A percentile compares a stretch with the other conserved stretches of the same genome.
Conservation (phyloP, 495 filamentous ascomycete species). For the Durotheca rogersii region DNA sequence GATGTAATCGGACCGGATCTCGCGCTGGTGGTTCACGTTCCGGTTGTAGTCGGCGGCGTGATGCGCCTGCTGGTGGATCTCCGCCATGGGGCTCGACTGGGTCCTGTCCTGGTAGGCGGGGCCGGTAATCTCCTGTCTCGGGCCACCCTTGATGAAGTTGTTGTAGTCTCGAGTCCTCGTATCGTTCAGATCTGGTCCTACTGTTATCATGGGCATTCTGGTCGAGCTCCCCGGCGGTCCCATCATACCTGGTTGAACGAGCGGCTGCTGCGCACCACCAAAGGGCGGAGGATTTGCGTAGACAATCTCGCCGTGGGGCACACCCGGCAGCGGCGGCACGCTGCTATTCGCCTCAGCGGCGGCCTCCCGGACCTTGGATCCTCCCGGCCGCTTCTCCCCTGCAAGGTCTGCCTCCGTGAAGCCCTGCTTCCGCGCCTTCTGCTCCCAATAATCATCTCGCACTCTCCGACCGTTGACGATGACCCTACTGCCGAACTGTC, state of each 20-base stretch:
- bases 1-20: constrained; percentile 70
- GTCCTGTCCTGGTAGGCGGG: constrained; percentile 85
- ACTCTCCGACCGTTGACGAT: constrained; percentile 88
- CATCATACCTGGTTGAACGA: constrained; percentile 69
- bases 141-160: constrained; percentile 68
- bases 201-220: constrained; percentile 82
- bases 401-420: constrained; percentile 97
- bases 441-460: constrained; percentile 98
- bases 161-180: constrained; percentile 78
- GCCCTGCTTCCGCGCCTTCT: constrained; percentile 93
- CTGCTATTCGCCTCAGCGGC: constrained; percentile 60
- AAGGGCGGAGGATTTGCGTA: constrained; percentile 77
- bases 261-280: constrained; percentile 60
- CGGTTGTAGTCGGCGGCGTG: constrained; percentile 92
- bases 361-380: constrained; percentile 81
- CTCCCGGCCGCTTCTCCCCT: constrained; percentile 93
- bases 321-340: constrained; percentile 50
- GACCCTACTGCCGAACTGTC: constrained; percentile 95
- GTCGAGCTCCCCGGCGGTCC: constrained; percentile 62
- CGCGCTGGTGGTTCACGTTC: constrained; percentile 69
- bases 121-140: constrained; percentile 86
- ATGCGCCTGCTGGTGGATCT: constrained; percentile 83
- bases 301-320: constrained; percentile 71
- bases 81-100: constrained; percentile 73
- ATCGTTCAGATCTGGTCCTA: constrained; percentile 74